Evolutionary conservation across 805 yeast species (phyloP), one percentile per base, ranked within the genome.

Genomic region (Pichia sporocuriosa): DNA sequence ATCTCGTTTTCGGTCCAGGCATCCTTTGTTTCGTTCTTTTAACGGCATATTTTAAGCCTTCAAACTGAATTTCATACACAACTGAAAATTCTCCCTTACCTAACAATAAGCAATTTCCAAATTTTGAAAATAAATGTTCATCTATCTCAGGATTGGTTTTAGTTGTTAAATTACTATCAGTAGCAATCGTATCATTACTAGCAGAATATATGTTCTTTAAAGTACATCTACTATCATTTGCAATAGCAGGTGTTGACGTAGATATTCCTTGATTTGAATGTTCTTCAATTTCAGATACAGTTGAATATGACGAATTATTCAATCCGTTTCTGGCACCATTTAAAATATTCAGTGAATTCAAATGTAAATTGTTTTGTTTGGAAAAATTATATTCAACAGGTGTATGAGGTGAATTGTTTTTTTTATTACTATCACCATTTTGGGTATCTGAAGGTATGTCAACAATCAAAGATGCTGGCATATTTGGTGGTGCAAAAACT

Each of bases 51-150:
- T 75, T 79, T 36, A 73, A 72, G 39, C 71, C 69, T 46, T 79
- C 79, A 54, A 79, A 83, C 13, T 77, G 70, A 32, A 90, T 90
- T 47, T 84, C 84, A 61, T 79, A 93, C 15, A 94, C 98, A 19
- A 77, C 69, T 3, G 96, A 87, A 55, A 93, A 93, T 60, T 87
- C 95, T 20, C 98, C 97, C 27, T 74, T 68, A 3, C 96, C 96
- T 19, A 90, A 66, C 34, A 80, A 63, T 33, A 72, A 70, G 33
- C 90, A 89, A 47, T 81, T 79, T 19, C 81, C 81, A 59, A 75
- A 75, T 50, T 69, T 69, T 11, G 73, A 67, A 29, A 65, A 56
- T 22, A 75, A 55, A 55, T 74, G 77, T 26, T 64, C 64, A 52
- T 69, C 75, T 15, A 58, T 48, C 13, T 45, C 43, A 10, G 49